These are phyloP conservation scores for Penicillium goetzii DNA, from an alignment of 495 filamentous ascomycete genomes.

Conservation along the genomic window DNA sequence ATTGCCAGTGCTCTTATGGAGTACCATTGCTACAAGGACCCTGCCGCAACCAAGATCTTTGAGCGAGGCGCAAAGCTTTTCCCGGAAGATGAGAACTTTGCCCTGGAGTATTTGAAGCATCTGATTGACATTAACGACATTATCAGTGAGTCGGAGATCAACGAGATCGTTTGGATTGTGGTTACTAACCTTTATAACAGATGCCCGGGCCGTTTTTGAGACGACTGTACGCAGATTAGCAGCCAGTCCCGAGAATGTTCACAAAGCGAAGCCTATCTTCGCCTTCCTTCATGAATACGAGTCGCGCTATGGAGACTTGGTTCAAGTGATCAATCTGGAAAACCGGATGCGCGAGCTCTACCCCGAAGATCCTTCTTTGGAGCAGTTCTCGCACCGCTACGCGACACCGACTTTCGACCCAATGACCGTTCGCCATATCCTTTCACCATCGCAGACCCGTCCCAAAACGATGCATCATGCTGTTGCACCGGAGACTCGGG, in stretches of 20 bases:
- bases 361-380: constrained; percentile 79
- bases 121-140: constrained; percentile 87
- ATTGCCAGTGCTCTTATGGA: constrained; percentile 90
- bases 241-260: constrained; percentile 67
- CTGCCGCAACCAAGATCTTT: constrained; percentile 89
- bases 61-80: constrained; percentile 91
- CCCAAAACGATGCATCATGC: constrained; percentile 53
- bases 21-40: constrained; percentile 92
- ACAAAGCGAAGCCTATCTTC: constrained; percentile 82
- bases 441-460: constrained; percentile 77
- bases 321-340: constrained; percentile 86
- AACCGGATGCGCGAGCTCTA: constrained; percentile 90
- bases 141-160: constrained; percentile 69
- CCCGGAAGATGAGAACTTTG: constrained; percentile 87
- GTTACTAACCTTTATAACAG: constrained; percentile 51
- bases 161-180: background rate
- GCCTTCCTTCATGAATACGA: constrained; percentile 93
- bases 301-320: constrained; percentile 87
- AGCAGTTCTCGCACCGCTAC: constrained; percentile 76
- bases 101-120: constrained; percentile 93
- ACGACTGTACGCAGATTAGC: constrained; percentile 81
- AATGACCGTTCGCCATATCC: constrained; percentile 74
- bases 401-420: constrained; percentile 71
- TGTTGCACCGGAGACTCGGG: constrained; percentile 45
- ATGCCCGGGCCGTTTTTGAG: constrained; percentile 93